Percentiles rank a stretch among this genome's conserved stretches.
Evolutionary conservation across 2,329 filamentous ascomycete genomes (phyloP).

Genomic region (Calonectria pteridis): DNA sequence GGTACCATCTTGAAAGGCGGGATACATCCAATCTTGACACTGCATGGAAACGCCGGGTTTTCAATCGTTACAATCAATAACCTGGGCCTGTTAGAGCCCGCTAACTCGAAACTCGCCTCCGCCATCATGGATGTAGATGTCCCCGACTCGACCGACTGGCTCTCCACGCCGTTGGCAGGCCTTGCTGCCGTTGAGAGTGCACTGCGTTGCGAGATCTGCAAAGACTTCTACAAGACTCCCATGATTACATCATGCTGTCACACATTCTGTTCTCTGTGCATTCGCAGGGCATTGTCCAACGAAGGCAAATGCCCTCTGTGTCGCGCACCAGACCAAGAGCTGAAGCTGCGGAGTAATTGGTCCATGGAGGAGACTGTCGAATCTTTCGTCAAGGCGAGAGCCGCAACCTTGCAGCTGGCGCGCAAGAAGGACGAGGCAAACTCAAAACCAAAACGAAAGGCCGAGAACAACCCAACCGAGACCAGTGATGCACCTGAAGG

Average conservation of each 20-base stretch:
- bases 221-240: conserved; percentile 94
- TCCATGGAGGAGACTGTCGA: conserved; percentile 87
- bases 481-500: conserved; percentile 44
- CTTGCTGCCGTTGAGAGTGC: conserved; percentile 83
- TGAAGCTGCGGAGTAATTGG: conserved; percentile 87
- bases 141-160: conserved; percentile 88
- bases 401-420: conserved; percentile 74
- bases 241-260: conserved; percentile 96
- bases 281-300: conserved; percentile 83
- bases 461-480: conserved; percentile 50
- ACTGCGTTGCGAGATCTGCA: conserved; percentile 96
- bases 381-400: conserved; percentile 77
- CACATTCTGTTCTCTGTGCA: conserved; percentile 97
- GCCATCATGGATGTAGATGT: conserved; percentile 59
- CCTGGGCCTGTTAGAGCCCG: not conserved
- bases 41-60: not conserved
- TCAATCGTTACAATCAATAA: not conserved
- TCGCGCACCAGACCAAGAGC: conserved; percentile 81
- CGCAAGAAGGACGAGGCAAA: conserved; percentile 45
- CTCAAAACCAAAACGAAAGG: conserved; percentile 65
- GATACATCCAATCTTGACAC: not conserved
- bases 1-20: not conserved
- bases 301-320: conserved; percentile 93
- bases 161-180: conserved; percentile 74
- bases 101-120: not conserved